Evolutionary conservation across 257 asterid species (phyloP).

Genomic region (Fraxinus excelsior): DNA sequence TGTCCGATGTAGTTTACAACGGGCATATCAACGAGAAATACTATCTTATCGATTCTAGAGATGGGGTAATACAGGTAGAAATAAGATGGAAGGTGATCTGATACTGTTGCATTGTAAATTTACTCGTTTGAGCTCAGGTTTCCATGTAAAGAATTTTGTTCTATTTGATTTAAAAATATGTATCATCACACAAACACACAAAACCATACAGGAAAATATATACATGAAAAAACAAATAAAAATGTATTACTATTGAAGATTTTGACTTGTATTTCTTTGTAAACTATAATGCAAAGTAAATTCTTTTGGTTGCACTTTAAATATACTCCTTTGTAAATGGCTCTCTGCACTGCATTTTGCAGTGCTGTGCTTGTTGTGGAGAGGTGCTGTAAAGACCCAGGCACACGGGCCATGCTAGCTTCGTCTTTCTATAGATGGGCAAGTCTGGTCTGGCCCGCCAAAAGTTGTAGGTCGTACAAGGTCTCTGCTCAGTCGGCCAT

Average conservation of each 20-base stretch:
- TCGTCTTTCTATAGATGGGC: too few species aligned
- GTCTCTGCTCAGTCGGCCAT: background rate
- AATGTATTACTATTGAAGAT: background rate
- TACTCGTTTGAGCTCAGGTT: background rate
- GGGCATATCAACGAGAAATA: conserved; percentile 72
- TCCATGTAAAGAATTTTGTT: background rate
- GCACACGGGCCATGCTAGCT: background rate
- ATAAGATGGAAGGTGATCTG: conserved; percentile 74
- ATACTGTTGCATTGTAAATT: conserved; percentile 8
- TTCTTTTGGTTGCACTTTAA: background rate
- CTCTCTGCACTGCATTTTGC: background rate
- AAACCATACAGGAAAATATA: background rate
- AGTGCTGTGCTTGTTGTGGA: background rate
- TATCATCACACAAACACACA: background rate
- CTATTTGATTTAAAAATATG: background rate
- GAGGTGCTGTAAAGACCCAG: background rate
- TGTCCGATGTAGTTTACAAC: conserved; percentile 67
- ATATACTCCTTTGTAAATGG: background rate
- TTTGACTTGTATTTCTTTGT: background rate
- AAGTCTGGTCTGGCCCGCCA: too few species aligned
- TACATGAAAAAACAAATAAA: background rate
- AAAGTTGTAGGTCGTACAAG: background rate
- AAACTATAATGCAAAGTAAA: background rate
- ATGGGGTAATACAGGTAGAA: conserved; percentile 73
- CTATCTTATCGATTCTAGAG: conserved; percentile 68